Percentiles rank a stretch among this genome's conserved stretches.
These are phyloP conservation scores for Kazachstania psychrophila DNA, from an alignment of 805 yeast species.

Conservation along the genomic window DNA sequence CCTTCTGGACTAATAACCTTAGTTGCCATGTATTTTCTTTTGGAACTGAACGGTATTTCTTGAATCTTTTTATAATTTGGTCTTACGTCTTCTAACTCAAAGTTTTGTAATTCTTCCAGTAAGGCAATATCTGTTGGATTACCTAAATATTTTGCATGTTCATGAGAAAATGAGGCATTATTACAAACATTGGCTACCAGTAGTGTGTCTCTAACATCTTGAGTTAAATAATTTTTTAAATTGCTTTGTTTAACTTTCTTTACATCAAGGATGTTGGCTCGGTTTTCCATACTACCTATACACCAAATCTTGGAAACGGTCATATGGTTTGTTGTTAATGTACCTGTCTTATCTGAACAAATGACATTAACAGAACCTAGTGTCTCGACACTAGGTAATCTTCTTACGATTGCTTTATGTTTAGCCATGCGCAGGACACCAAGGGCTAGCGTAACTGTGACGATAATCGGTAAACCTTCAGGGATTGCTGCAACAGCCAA, in stretches of 20 bases:
- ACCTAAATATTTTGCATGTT: slow-evolving; percentile 66
- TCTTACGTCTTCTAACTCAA: slow-evolving; percentile 67
- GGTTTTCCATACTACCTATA: slow-evolving; percentile 42
- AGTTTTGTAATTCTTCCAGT: slow-evolving; percentile 59
- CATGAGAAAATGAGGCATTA: slow-evolving; percentile 60
- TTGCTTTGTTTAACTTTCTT: slow-evolving; percentile 38
- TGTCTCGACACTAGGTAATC: slow-evolving; percentile 92
- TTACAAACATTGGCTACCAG: slow-evolving; percentile 68
- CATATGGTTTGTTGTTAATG: slow-evolving; percentile 86
- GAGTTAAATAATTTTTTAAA: slow-evolving; percentile 37
- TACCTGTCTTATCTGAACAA: slow-evolving; percentile 87
- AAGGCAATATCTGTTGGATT: slow-evolving; percentile 94
- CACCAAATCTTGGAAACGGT: slow-evolving; percentile 81
- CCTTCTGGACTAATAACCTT: slow-evolving; percentile 48
- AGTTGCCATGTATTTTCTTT: slow-evolving; percentile 83
- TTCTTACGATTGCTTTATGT: slow-evolving; percentile 85
- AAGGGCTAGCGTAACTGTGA: slow-evolving; percentile 90
- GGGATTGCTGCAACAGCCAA: slow-evolving; percentile 99
- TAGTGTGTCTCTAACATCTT: slow-evolving; percentile 46
- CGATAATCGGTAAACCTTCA: slow-evolving; percentile 96
- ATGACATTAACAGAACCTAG: slow-evolving; percentile 90
- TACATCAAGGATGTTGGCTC: slow-evolving; percentile 31
- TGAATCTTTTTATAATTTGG: slow-evolving; percentile 43
- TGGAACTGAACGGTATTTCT: slow-evolving; percentile 80
- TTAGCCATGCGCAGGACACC: slow-evolving; percentile 96